Evolutionary conservation across 768 basidiomycete genomes (phyloP).

Genomic region (Leccinum pellstonianum): DNA sequence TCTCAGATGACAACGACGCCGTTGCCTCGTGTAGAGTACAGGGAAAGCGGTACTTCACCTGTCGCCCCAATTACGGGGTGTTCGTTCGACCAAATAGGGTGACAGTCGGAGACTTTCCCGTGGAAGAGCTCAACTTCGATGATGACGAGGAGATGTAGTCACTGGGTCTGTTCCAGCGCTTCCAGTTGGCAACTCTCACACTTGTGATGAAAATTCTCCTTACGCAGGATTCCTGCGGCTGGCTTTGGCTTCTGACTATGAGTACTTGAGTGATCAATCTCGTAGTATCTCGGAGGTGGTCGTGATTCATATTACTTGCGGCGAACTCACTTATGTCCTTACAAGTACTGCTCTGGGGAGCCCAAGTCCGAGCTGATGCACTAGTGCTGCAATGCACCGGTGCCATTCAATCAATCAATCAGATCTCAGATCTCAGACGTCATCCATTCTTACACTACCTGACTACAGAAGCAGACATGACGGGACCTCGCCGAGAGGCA

Average conservation of each 20-base stretch:
- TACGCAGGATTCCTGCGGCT: too few relatives aligned
- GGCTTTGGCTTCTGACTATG: too few relatives aligned
- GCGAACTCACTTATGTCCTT: too few relatives aligned
- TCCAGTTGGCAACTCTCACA: too few relatives aligned
- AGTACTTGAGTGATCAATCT: too few relatives aligned
- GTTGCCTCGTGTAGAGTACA: slow-evolving; percentile 55
- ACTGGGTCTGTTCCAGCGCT: background rate
- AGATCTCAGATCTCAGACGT: background rate
- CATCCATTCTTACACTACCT: background rate
- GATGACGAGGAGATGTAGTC: slow-evolving; percentile 74
- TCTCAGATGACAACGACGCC: background rate
- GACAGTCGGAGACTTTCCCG: slow-evolving; percentile 81
- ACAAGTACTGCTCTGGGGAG: too few relatives aligned
- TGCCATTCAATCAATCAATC: background rate
- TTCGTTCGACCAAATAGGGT: slow-evolving; percentile 87
- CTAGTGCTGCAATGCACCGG: background rate
- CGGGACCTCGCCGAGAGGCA: background rate
- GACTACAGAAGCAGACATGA: background rate
- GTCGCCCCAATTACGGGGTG: slow-evolving; percentile 71
- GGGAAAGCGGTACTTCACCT: slow-evolving; percentile 83
- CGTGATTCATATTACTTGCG: background rate
- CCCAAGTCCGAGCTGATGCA: background rate
- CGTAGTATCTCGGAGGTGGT: background rate
- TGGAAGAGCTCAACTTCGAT: slow-evolving; percentile 72
- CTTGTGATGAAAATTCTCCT: too few relatives aligned